phyloP scores from a whole-genome alignment of 257 asterid species.

The Asclepias syriaca region DNA sequence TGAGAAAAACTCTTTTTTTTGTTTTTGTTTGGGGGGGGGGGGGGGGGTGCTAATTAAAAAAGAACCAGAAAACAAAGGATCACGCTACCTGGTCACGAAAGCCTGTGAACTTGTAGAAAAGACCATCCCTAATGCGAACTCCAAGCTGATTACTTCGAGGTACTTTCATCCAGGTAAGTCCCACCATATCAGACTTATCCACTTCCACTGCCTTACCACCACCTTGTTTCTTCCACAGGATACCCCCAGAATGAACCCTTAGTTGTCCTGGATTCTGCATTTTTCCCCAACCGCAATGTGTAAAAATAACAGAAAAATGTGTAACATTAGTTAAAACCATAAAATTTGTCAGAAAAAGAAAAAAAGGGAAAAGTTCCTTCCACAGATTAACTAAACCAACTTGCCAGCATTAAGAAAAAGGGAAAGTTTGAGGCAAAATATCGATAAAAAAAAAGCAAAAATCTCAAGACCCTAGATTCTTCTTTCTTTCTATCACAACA shows the following conservation, averaged over 20 bases:
- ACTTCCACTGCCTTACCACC: slow-evolving; percentile 95
- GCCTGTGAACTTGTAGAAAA: slow-evolving; percentile 80
- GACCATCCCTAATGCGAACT: slow-evolving; percentile 81
- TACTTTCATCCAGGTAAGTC: slow-evolving; percentile 92
- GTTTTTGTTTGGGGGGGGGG: not conserved
- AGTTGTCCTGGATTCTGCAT: slow-evolving; percentile 88
- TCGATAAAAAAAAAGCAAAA: not conserved
- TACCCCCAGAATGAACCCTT: slow-evolving; percentile 74
- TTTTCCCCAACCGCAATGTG: slow-evolving; percentile 4
- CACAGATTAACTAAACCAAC: not conserved
- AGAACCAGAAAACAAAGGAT: not conserved
- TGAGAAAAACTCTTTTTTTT: not conserved
- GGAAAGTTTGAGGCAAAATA: not conserved
- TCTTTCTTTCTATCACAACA: too few relatives aligned
- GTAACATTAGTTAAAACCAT: too few relatives aligned
- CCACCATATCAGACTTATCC: slow-evolving; percentile 65
- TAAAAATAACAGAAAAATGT: not conserved
- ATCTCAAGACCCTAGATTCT: slow-evolving; percentile 1
- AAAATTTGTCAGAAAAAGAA: not conserved
- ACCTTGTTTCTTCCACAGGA: slow-evolving; percentile 91
- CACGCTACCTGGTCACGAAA: slow-evolving; percentile 77
- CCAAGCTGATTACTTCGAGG: slow-evolving; percentile 92
- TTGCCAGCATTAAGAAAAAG: not conserved
- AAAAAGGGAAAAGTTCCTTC: too few relatives aligned
- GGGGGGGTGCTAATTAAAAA: not conserved